Evolutionary conservation across 495 filamentous ascomycete species (phyloP).

Genomic region (Poronia punctata): DNA sequence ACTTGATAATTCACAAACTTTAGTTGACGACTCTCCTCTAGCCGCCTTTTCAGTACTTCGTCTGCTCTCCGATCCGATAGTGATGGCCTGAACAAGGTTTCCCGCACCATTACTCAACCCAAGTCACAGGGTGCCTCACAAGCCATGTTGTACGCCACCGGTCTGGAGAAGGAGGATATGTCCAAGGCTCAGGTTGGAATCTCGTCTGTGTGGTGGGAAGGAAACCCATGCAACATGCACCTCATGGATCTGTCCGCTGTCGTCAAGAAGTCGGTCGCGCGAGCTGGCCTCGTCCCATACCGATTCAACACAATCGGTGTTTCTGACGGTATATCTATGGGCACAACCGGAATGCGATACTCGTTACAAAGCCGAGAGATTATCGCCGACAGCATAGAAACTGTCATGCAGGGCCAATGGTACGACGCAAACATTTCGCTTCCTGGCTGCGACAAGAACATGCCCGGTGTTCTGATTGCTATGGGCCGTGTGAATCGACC

Average conservation of each 20-base stretch:
- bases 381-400: slow-evolving; percentile 97
- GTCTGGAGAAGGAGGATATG: slow-evolving; percentile 76
- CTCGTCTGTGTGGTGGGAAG: slow-evolving; percentile 81
- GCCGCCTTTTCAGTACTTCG: slow-evolving; percentile 35
- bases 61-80: slow-evolving; percentile 35
- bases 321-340: slow-evolving; percentile 78
- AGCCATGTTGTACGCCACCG: slow-evolving; percentile 97
- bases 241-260: slow-evolving; percentile 77
- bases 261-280: slow-evolving; percentile 78
- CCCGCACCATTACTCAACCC: slow-evolving; percentile 79
- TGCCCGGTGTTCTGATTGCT: slow-evolving; percentile 96
- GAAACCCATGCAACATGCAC: slow-evolving; percentile 99
- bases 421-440: slow-evolving; percentile 98
- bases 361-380: slow-evolving; percentile 89
- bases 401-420: slow-evolving; percentile 98
- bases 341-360: slow-evolving; percentile 85
- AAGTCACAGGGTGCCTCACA: slow-evolving; percentile 97
- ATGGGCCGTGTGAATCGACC: slow-evolving; percentile 95
- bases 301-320: slow-evolving; percentile 99
- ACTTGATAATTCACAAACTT: not conserved
- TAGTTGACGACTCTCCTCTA: slow-evolving; percentile 15
- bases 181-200: slow-evolving; percentile 94
- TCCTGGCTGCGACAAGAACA: slow-evolving; percentile 99
- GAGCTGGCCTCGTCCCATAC: slow-evolving; percentile 70
- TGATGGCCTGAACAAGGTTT: slow-evolving; percentile 73